Percentiles rank a stretch among this genome's conserved stretches.
Conservation (phyloP, 768 basidiomycete genomes). For the Epithele typhae region DNA sequence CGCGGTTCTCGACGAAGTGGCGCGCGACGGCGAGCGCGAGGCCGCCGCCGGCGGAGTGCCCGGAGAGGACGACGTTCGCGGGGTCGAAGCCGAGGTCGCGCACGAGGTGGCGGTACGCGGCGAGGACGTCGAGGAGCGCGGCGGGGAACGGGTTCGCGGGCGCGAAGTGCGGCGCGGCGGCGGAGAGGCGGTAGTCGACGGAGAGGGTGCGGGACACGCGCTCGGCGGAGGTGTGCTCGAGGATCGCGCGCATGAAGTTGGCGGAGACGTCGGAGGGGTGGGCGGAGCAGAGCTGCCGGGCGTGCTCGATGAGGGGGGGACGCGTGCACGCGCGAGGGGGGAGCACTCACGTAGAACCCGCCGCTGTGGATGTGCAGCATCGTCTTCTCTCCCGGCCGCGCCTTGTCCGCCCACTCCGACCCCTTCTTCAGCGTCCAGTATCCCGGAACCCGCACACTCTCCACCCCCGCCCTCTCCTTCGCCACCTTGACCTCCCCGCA, state of each 20-base stretch:
- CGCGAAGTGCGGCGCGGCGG: constrained; percentile 34
- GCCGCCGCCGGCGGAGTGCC: constrained; percentile 79
- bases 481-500: neutral
- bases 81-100: constrained; percentile 52
- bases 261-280: neutral
- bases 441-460: constrained; percentile 8
- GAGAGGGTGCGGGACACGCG: constrained; percentile 51
- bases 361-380: constrained; percentile 20
- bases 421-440: constrained; percentile 17
- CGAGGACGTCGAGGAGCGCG: constrained; percentile 68
- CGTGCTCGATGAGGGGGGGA: neutral
- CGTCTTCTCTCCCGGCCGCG: constrained; percentile 18
- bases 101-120: constrained; percentile 71
- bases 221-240: constrained; percentile 30
- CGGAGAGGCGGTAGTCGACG: constrained; percentile 67
- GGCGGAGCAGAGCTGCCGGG: neutral
- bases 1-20: constrained; percentile 53
- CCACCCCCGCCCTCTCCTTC: constrained; percentile 5
- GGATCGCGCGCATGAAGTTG: neutral
- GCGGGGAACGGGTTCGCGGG: constrained; percentile 64
- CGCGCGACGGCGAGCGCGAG: constrained; percentile 52
- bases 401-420: constrained; percentile 14
- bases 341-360: constrained; percentile 7
- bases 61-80: constrained; percentile 59
- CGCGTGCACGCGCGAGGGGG: neutral